Base-by-base conservation (phyloP, 768 basidiomycete species). In the Pilatotrama ljubarskyi region DNA sequence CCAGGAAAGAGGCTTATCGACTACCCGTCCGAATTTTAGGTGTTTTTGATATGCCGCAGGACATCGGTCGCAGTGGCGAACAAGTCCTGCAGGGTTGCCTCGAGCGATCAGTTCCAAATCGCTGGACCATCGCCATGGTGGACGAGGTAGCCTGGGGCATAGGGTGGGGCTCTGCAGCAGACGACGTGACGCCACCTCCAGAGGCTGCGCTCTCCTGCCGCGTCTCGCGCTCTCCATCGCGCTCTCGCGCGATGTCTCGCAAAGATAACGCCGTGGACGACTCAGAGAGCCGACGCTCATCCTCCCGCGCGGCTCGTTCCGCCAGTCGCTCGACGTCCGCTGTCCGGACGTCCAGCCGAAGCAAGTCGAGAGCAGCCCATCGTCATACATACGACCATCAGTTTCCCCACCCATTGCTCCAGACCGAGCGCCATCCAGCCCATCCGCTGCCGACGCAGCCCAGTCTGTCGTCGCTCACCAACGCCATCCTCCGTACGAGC, bases 91-190 rank as follows among this genome's bases (percentile, higher is more conserved):
- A 76, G 46, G 95, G 95, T 0, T 97, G 95, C 70, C 76, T 98
- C 24, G 84, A 92, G 58, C 81, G 78, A 26, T 80, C 84, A 26
- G 77, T 85, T 11, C 64, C 72, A 0, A 77, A 76, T 22, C 81
- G 95, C 4, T 96, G 93, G 95, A 84, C 81, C n/a, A 86, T 95
- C 60, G 80, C 80, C 7, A 84, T 84, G 77, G 86, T 97, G 29
- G 90, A 90, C 63, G 87, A 91, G 52, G 80, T 86, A 7, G 87
- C 88, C 2, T 93, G 91, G 90, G 85, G 84, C 44, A 82, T 92
- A 58, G 91, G 90, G 11, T 90, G 83, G 84, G 85, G 79, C 29
- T 73, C 74, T 15, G 82, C 81, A 49, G 73, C 64, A 18, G 74
- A 77, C 46, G 82, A 76, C 58, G 54, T 69, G 50, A 63, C 68